phyloP scores from a whole-genome alignment of 1,284 basidiomycete genomes.

The Ceratobasidium sp. region DNA sequence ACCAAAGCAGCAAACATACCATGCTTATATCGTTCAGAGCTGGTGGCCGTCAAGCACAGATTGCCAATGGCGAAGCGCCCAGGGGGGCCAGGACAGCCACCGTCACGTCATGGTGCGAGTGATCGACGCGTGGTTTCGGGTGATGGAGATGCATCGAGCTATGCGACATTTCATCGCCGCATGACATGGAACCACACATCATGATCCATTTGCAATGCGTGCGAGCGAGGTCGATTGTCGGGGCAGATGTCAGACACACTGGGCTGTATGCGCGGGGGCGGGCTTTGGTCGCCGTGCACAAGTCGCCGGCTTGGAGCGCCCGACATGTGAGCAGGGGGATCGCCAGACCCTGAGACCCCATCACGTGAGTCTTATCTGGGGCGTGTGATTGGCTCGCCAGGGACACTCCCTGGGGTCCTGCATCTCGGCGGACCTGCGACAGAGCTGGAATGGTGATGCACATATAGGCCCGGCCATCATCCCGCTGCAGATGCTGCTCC shows the following conservation, averaged over 20 bases:
- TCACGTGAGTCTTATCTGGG: constrained; percentile 11
- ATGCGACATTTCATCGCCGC: background rate
- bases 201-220: background rate
- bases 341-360: background rate
- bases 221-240: too few species aligned
- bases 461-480: background rate
- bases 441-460: constrained; percentile 1
- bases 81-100: constrained; percentile 17
- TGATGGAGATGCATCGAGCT: too few species aligned
- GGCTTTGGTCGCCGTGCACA: background rate
- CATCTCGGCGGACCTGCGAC: background rate
- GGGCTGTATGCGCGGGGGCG: too few species aligned
- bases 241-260: too few species aligned
- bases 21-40: background rate
- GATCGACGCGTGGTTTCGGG: constrained; percentile 26
- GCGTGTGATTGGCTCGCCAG: background rate
- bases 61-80: background rate
- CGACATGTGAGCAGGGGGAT: background rate
- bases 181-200: too few species aligned
- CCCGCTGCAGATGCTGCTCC: constrained; percentile 1
- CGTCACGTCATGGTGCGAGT: background rate
- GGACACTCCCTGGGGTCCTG: background rate
- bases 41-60: background rate
- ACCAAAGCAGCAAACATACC: constrained; percentile 1
- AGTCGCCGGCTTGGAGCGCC: background rate